A percentile compares a stretch with the other conserved stretches of the same genome.
These are phyloP conservation scores for Aphanomyces euteiches DNA, from an alignment of 352 stramenopile species.

Conservation along the genomic window DNA sequence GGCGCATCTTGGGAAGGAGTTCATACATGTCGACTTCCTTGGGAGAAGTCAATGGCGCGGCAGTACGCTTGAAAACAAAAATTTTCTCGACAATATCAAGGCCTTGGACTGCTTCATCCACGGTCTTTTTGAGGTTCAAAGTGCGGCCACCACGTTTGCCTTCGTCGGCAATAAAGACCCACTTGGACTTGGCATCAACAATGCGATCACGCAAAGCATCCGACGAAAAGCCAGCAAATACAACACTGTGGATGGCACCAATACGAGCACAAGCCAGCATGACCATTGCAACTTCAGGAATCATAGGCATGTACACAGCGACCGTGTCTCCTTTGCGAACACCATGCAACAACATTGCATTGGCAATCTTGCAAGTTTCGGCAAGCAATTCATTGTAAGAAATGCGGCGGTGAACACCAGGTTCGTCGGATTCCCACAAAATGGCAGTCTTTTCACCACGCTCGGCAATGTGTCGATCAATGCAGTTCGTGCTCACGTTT, in stretches of 20 bases:
- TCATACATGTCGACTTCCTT: slow-evolving; percentile 92
- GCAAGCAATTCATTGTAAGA: slow-evolving; percentile 90
- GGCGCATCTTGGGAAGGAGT: slow-evolving; percentile 83
- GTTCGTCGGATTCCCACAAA: slow-evolving; percentile 97
- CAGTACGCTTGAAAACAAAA: slow-evolving; percentile 93
- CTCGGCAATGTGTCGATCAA: slow-evolving; percentile 91
- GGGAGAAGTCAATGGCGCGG: slow-evolving; percentile 62
- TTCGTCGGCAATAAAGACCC: slow-evolving; percentile 93
- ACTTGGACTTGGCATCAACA: slow-evolving; percentile 86
- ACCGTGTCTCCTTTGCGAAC: slow-evolving; percentile 92
- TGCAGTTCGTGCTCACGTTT: slow-evolving; percentile 93
- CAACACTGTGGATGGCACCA: slow-evolving; percentile 88
- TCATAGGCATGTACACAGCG: slow-evolving; percentile 99
- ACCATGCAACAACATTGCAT: slow-evolving; percentile 90
- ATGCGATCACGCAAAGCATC: slow-evolving; percentile 95
- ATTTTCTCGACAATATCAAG: slow-evolving; percentile 90
- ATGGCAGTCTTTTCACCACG: slow-evolving; percentile 90
- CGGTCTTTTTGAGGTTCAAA: slow-evolving; percentile 94
- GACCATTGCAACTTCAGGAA: slow-evolving; percentile 95
- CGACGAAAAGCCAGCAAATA: slow-evolving; percentile 91
- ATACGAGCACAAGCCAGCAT: slow-evolving; percentile 98
- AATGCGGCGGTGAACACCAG: slow-evolving; percentile 81
- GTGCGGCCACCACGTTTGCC: slow-evolving; percentile 90
- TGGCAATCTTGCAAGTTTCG: slow-evolving; percentile 93
- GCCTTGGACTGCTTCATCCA: slow-evolving; percentile 88